phyloP scores from a whole-genome alignment of 345 rosid genomes.

The Mangifera indica region DNA sequence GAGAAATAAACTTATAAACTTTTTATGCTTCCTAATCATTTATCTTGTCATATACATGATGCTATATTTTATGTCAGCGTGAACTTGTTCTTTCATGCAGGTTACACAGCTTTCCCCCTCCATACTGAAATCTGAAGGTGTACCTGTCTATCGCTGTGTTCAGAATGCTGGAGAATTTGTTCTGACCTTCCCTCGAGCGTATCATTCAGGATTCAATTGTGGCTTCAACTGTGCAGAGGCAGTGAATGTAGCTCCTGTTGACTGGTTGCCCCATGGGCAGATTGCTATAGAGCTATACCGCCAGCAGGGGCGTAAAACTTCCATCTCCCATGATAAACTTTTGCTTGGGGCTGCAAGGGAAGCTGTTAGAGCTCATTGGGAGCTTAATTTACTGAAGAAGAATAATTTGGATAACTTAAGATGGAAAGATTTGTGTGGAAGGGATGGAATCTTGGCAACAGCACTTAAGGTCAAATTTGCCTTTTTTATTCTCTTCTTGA shows the following conservation, averaged over 20 bases:
- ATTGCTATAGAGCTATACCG: conserved; percentile 84
- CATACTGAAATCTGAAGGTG: conserved; percentile 83
- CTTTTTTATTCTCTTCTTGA: conserved; percentile 15
- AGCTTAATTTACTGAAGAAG: conserved; percentile 80
- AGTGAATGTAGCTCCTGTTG: conserved; percentile 98
- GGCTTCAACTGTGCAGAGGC: conserved; percentile 99
- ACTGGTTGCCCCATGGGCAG: conserved; percentile 99
- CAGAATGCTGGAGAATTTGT: conserved; percentile 96
- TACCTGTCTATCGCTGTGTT: conserved; percentile 86
- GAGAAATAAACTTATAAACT: neutral
- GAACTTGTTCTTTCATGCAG: conserved; percentile 39
- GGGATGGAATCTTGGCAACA: conserved; percentile 77
- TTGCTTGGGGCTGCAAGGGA: conserved; percentile 99
- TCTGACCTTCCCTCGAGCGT: conserved; percentile 98
- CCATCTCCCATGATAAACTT: conserved; percentile 93
- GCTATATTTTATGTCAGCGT: neutral
- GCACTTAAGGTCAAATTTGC: conserved; percentile 70
- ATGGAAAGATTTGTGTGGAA: conserved; percentile 84
- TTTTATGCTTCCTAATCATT: neutral
- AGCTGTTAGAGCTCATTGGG: conserved; percentile 97
- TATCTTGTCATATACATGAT: neutral
- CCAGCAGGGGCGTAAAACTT: conserved; percentile 88
- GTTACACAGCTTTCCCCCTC: conserved; percentile 98
- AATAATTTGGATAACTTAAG: conserved; percentile 68
- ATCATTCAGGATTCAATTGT: conserved; percentile 92